phyloP scores from a whole-genome alignment of 2,329 filamentous ascomycete genomes.

The Penicillium frequentans region DNA sequence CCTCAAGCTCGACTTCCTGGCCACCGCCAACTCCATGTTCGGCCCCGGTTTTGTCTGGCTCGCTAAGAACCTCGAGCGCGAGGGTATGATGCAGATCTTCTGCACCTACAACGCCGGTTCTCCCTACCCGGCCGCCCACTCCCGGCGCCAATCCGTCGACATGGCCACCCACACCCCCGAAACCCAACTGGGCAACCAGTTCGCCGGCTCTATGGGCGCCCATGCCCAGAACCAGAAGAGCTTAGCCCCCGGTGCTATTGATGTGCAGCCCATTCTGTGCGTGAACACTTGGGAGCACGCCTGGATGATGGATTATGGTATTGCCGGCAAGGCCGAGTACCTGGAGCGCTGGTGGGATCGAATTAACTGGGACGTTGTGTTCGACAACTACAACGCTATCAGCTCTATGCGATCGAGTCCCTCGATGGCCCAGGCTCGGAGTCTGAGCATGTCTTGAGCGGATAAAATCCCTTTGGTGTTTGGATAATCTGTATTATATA shows the following conservation, averaged over 20 bases:
- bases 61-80: conserved; percentile 57
- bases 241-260: conserved; percentile 42
- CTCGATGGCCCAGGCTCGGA: conserved; percentile 24
- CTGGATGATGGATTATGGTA: conserved; percentile 80
- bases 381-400: conserved; percentile 43
- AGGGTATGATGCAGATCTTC: conserved; percentile 64
- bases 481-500: conserved; percentile 28
- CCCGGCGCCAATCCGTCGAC: conserved; percentile 62
- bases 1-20: conserved; percentile 74
- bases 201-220: conserved; percentile 36
- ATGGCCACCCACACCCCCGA: conserved; percentile 45
- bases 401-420: conserved; percentile 21
- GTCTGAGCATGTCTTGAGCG: conserved; percentile 26
- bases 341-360: conserved; percentile 81
- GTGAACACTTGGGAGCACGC: conserved; percentile 97
- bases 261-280: conserved; percentile 77
- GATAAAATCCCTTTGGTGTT: conserved; percentile 17
- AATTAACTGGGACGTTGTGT: conserved; percentile 81
- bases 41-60: conserved; percentile 98
- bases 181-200: conserved; percentile 35
- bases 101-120: conserved; percentile 89
- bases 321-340: conserved; percentile 72
- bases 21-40: conserved; percentile 87
- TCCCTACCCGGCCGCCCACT: conserved; percentile 82
- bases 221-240: conserved; percentile 35